Percentiles rank a stretch among this genome's conserved stretches.
Evolutionary conservation across 164 flowering plant species (phyloP).

Genomic region (Kalanchoe fedtschenkoi): DNA sequence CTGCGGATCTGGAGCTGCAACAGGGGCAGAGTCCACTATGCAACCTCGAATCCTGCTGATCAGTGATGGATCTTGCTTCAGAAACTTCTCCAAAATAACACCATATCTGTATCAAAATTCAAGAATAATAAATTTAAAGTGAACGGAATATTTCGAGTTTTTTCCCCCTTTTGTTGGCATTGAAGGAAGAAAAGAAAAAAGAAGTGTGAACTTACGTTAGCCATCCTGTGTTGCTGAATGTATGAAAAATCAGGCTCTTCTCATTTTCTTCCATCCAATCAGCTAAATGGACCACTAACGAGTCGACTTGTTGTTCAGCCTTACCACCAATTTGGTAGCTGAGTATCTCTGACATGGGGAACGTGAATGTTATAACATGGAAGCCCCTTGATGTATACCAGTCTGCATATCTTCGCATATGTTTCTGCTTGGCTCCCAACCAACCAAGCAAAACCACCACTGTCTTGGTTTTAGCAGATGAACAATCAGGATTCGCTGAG

Average conservation of each 20-base stretch:
- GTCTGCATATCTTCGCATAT: constrained; percentile 83
- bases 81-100: constrained; percentile 17
- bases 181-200: background rate
- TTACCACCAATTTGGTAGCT: constrained; percentile 85
- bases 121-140: background rate
- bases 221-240: constrained; percentile 99
- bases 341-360: constrained; percentile 83
- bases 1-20: constrained; percentile 90
- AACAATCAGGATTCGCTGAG: constrained; percentile 46
- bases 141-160: too few relatives aligned
- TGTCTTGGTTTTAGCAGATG: constrained; percentile 50
- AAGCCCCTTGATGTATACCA: constrained; percentile 93
- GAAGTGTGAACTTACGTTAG: constrained; percentile 55
- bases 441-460: constrained; percentile 95
- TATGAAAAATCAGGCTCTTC: constrained; percentile 33
- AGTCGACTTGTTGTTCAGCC: constrained; percentile 65
- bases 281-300: constrained; percentile 81
- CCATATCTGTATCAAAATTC: constrained; percentile 12
- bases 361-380: constrained; percentile 87
- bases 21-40: constrained; percentile 95
- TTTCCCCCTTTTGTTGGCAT: too few relatives aligned
- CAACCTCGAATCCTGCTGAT: constrained; percentile 69
- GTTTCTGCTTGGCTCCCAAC: constrained; percentile 97
- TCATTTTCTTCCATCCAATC: constrained; percentile 76
- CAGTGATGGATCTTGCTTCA: constrained; percentile 42